Percentiles rank a stretch among this genome's conserved stretches.
Evolutionary conservation across 2,329 filamentous ascomycete species (phyloP).

Genomic region (Pseudomassariella vexata): DNA sequence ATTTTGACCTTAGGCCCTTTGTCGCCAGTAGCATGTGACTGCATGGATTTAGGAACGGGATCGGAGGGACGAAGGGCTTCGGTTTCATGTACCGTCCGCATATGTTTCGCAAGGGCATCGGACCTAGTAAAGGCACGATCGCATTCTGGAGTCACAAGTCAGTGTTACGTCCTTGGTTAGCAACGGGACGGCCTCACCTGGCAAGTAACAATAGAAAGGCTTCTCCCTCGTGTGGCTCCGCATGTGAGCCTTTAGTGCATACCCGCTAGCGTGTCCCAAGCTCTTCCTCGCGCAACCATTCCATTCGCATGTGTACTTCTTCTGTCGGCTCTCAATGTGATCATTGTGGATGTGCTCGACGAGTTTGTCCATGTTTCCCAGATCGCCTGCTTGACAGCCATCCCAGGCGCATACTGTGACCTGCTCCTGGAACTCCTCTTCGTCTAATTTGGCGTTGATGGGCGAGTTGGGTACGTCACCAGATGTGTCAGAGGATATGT

Average conservation of each 20-base stretch:
- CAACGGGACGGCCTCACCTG: no score
- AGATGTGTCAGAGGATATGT: constrained; percentile 86
- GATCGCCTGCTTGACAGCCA: constrained; percentile 63
- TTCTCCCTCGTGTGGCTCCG: constrained; percentile 96
- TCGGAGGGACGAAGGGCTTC: constrained; percentile 81
- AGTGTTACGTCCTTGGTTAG: constrained; percentile 14
- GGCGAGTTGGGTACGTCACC: constrained; percentile 75
- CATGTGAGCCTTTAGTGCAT: constrained; percentile 96
- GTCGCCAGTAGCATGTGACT: constrained; percentile 35
- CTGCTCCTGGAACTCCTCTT: constrained; percentile 72
- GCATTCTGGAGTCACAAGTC: constrained; percentile 74
- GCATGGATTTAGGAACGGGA: constrained; percentile 65
- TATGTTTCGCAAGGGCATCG: constrained; percentile 94
- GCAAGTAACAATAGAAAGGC: constrained; percentile 92
- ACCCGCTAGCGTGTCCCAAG: constrained; percentile 87
- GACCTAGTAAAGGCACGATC: constrained; percentile 94
- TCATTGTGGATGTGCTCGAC: constrained; percentile 85
- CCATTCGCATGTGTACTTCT: constrained; percentile 99
- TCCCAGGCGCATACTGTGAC: constrained; percentile 76
- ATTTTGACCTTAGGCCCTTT: constrained; percentile 53
- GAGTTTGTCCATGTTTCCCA: constrained; percentile 74
- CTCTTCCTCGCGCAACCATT: constrained; percentile 82
- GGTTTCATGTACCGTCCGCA: constrained; percentile 97
- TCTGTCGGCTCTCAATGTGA: constrained; percentile 88
- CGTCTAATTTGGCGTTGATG: constrained; percentile 60